Evolutionary conservation across 192 early-diverging fungal species (phyloP).

Genomic region (Podila epicladia): DNA sequence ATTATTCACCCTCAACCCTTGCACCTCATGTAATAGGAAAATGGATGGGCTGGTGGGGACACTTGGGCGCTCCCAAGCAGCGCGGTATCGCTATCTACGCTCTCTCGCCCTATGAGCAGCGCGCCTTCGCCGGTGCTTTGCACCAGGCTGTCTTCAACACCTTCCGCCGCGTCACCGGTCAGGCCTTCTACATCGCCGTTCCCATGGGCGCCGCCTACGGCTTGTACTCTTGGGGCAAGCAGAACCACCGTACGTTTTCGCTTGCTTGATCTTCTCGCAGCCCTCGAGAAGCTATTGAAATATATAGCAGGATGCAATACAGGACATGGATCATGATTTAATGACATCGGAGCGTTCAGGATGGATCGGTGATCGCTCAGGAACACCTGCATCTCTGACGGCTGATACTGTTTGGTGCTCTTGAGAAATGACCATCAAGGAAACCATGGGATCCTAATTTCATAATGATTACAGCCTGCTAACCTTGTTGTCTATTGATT

Average conservation of each 20-base stretch:
- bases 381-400: no score
- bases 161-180: slow-evolving; percentile 61
- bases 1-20: no score
- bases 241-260: slow-evolving; percentile 51
- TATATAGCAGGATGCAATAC: no score
- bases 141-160: slow-evolving; percentile 71
- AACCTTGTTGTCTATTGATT: background rate
- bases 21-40: slow-evolving; percentile 20
- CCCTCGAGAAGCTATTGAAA: no score
- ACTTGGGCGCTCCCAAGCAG: slow-evolving; percentile 67
- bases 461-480: no score
- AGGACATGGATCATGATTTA: no score
- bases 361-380: no score
- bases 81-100: slow-evolving; percentile 66
- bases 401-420: no score
- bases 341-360: no score
- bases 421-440: no score
- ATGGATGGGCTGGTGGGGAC: slow-evolving; percentile 65
- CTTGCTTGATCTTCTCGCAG: background rate
- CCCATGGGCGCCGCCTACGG: slow-evolving; percentile 59
- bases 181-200: slow-evolving; percentile 66
- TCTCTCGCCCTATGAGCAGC: slow-evolving; percentile 71
- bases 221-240: slow-evolving; percentile 57
- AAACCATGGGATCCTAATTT: no score
- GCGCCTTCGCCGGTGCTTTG: slow-evolving; percentile 65